Evolutionary conservation across 768 basidiomycete species (phyloP), one percentile per base, ranked within the genome.

Genomic region (Pleurotus cornucopiae): DNA sequence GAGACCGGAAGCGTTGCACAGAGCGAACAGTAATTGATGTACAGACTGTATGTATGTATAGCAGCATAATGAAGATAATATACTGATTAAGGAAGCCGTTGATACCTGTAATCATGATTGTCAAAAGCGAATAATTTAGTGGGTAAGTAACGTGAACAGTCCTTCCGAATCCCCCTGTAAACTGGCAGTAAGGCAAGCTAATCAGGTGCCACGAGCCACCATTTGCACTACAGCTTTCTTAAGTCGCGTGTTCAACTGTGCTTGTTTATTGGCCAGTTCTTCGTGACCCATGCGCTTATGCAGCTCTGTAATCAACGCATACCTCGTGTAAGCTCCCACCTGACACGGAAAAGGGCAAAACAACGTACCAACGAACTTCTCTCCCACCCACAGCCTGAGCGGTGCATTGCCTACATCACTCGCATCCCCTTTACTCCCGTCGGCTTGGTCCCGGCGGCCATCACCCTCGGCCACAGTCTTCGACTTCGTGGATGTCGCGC

Each of bases 371-470:
- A 84, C 69, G 60, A 81, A 79, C 44, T 86, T 74, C 62, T 90
- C 83, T 5, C 88, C 88, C 9, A 86, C 81, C 89, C 89, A 90
- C 48, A 88, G 63, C 18, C 88, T 72, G 63, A 89, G 64, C 37
- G 80, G 79, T 2, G 79, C 85, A 56, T 88, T 89, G 4, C 88
- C 88, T 16, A 82, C 62, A 2, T 65, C 64, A 34, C 30, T 34
- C 30, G 4, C 30, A 34, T 9, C 30, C 30, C 30, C 30, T 48
- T 76, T 72, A 9, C 60, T 63, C 12, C 44, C 63, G 18, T 60
- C 60, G 6, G 55, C 51, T 25, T 57, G 23, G 11, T 40, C 26
- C 16, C 45, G 7, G 47, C 52, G 43, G 43, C 57, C 58, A 43
- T 55, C 54, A 40, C 23, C 46, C 6, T 38, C 55, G 4, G 52